A percentile compares a stretch with the other conserved stretches of the same genome.
Conservation (phyloP, 768 basidiomycete genomes). For the Suillus paluster region DNA sequence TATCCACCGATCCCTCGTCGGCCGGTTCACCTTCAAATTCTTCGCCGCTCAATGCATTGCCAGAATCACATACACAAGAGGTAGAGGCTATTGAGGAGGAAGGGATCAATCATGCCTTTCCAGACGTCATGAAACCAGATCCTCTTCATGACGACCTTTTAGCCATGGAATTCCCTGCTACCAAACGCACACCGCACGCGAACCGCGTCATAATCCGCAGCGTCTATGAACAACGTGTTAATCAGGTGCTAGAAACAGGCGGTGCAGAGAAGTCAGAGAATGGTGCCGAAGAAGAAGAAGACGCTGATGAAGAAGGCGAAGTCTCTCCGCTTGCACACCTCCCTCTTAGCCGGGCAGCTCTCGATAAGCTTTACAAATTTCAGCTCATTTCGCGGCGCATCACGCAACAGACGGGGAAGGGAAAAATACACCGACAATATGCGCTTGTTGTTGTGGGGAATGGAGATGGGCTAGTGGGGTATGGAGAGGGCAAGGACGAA, state of each 20-base stretch:
- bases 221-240: conserved; percentile 23
- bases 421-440: conserved; percentile 73
- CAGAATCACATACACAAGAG: conserved; percentile 3
- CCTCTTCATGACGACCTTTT: conserved; percentile 66
- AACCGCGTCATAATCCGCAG: conserved; percentile 73
- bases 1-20: conserved; percentile 24
- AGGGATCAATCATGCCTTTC: conserved; percentile 36
- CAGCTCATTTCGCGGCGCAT: conserved; percentile 58
- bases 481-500: conserved; percentile 79
- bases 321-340: conserved; percentile 15
- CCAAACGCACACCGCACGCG: conserved; percentile 53
- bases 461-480: conserved; percentile 81
- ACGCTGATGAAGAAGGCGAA: conserved; percentile 20
- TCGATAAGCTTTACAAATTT: conserved; percentile 43
- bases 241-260: conserved; percentile 29
- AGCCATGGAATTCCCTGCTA: conserved; percentile 55
- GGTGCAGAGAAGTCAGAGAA: conserved; percentile 27
- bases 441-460: conserved; percentile 78
- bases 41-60: background rate
- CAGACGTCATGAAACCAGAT: conserved; percentile 67
- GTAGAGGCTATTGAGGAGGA: conserved; percentile 11
- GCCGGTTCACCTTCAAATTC: conserved; percentile 12
- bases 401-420: conserved; percentile 92
- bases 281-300: conserved; percentile 27
- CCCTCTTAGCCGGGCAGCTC: conserved; percentile 24